Percentiles rank a stretch among this genome's conserved stretches.
Conservation (phyloP, 2,329 filamentous ascomycete species). For the Microascus cirrosus region DNA sequence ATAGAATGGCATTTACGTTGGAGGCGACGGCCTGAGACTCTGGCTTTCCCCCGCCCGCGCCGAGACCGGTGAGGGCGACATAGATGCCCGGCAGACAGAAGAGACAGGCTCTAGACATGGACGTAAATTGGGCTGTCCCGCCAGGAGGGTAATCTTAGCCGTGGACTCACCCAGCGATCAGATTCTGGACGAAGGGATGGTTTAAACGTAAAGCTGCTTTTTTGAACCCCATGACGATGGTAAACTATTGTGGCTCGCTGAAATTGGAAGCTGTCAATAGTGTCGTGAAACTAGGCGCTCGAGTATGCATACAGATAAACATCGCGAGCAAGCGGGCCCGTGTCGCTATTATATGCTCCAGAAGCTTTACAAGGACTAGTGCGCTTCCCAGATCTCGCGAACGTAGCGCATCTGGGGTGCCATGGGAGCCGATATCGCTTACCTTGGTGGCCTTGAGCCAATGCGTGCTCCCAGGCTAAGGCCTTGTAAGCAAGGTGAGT, state of each 20-base stretch:
- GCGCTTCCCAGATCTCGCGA: too few relatives aligned
- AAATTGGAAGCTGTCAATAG: background rate
- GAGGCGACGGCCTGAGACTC: conserved; percentile 5
- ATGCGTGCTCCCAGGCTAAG: too few relatives aligned
- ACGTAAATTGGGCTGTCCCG: background rate
- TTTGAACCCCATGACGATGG: background rate
- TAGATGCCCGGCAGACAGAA: conserved; percentile 9
- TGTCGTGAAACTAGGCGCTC: too few relatives aligned
- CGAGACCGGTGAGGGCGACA: conserved; percentile 8
- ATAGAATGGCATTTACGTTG: conserved; percentile 5
- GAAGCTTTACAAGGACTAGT: too few relatives aligned
- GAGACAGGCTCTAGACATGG: background rate
- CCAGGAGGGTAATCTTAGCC: background rate
- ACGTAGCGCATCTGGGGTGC: too few relatives aligned
- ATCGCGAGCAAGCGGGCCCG: too few relatives aligned
- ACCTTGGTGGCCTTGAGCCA: too few relatives aligned
- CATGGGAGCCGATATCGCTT: too few relatives aligned
- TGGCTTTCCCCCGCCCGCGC: conserved; percentile 9
- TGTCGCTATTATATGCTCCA: too few relatives aligned
- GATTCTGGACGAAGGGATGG: background rate
- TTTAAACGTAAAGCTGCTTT: background rate
- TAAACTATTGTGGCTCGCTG: background rate
- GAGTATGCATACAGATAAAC: too few relatives aligned
- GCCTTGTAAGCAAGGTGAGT: too few relatives aligned
- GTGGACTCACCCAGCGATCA: background rate